Evolutionary conservation across 495 filamentous ascomycete species (phyloP), one percentile per base, ranked within the genome.

Genomic region (Aspergillus wentii): DNA sequence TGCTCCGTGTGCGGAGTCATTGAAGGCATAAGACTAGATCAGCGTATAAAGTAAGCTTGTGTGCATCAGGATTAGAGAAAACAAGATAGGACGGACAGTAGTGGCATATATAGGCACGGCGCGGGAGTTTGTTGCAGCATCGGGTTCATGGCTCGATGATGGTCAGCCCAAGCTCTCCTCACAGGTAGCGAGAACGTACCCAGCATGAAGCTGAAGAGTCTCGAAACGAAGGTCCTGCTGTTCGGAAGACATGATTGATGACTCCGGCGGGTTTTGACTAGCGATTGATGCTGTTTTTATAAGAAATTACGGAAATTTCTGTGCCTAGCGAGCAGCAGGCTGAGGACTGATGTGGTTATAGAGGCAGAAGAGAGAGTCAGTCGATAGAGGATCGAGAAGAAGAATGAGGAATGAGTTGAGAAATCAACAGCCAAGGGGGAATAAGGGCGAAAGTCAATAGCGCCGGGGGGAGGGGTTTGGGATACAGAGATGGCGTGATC

Each of bases 101-200:
- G 92, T 85, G 5, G 91, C 88, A 61, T 98, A 98, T 66, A 98
- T 98, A 19, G 92, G 92, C 6, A 96, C 90, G 8, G 92, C 92
- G 22, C 92, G 79, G 32, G 92, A 70, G 40, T 96, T 95, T 40
- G 94, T 95, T 1, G 82, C 52, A n/a, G 84, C 56, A 59, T 98
- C 94, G 8, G 83, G 79, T 40, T 85, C 76, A 51, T 96, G 88
- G 35, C 89, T 91, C 52, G n/a, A 27, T 31, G 2, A 19, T 19
- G 19, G 36, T 36, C 31, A 40, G 23, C 44, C 30, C 23, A 17
- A 18, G 27, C n/a, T 23, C 30, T 17, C 20, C 1, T 5, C 3
- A 19, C 21, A 27, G 18, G 17, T 35, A 33, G n/a, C 23, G 23
- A 41, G n/a, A 11, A 56, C 71, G 33, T 79, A 92, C 88, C 91